Base-by-base conservation (phyloP, 176 grass and related monocot genomes). In the Avena sativa region DNA sequence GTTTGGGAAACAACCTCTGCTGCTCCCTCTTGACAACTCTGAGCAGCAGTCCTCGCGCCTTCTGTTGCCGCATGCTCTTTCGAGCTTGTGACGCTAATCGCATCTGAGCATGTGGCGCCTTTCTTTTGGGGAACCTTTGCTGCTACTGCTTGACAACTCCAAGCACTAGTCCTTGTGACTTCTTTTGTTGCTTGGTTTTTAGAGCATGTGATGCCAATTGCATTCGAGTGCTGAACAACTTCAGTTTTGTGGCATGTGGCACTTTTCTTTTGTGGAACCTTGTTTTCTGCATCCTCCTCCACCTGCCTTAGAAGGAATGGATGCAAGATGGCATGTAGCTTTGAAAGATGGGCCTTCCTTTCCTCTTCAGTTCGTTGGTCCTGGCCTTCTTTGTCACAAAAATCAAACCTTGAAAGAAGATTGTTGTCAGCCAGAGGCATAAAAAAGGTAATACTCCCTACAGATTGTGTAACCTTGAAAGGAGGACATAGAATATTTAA, bases 61-160 rank as follows among this genome's bases (percentile, higher is more conserved):
- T 72, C 43, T 13, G 12, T 47, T 2, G 19, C 10, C 47, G 19
- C 69, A 21, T 47, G 40, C 10, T 47, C 69, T 21, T 47, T 72
- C 4, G 19, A 13, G 38, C 69, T 3, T 43, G 68, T 46, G 19
- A 4, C 9, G 4, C 36, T 71, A 2, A 71, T 44, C 10, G 15
- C 17, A 71, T 71, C 68, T 43, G 38, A n/a, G 69, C 69, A 73
- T 73, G 70, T 73, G 70, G 70, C 20, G 1, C 40, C 70, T 73
- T 47, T 73, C 19, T 47, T 73, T 23, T 21, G 20, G 43, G 70
- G 70, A 73, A 23, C 43, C 70, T 21, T 5, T 2, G 62, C 26
- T 65, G 62, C 62, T 30, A 5, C 16, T 9, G 17, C 34, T 71
- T 76, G 73, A 76, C 47, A 1, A 11, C 13, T 76, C 73, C 0